A percentile compares a stretch with the other conserved stretches of the same genome.
Evolutionary conservation across 2,329 filamentous ascomycete species (phyloP).

Genomic region (Fusarium acutatum): DNA sequence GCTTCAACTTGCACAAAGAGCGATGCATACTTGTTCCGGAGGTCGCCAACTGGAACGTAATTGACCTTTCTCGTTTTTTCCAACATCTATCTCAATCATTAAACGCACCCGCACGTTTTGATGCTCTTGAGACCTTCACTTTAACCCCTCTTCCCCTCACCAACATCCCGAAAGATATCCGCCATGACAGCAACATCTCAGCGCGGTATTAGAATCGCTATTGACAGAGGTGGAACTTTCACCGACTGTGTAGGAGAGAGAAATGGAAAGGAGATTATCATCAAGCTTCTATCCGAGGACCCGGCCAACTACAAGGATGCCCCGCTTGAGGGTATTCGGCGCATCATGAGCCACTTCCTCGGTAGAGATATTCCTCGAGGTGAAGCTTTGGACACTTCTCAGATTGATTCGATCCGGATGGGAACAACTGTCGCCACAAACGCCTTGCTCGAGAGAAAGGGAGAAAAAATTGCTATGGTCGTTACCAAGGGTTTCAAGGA

Average conservation of each 20-base stretch:
- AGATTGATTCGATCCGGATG: slow-evolving; percentile 94
- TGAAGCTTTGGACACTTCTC: slow-evolving; percentile 78
- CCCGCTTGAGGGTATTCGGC: slow-evolving; percentile 88
- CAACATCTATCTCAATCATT: neutral
- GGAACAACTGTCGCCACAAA: slow-evolving; percentile 96
- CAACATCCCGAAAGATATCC: slow-evolving; percentile 3
- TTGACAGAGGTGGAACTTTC: slow-evolving; percentile 86
- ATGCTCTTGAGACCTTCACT: neutral
- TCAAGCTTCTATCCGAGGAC: slow-evolving; percentile 90
- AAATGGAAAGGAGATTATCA: slow-evolving; percentile 79
- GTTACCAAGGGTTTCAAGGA: slow-evolving; percentile 90
- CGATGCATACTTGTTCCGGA: slow-evolving; percentile 1
- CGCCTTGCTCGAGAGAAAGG: slow-evolving; percentile 87
- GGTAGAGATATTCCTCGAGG: slow-evolving; percentile 80
- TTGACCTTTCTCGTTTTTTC: neutral
- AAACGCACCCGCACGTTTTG: neutral
- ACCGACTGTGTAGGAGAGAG: slow-evolving; percentile 91
- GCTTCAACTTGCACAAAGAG: slow-evolving; percentile 10
- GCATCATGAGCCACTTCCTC: slow-evolving; percentile 82
- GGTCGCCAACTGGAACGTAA: neutral
- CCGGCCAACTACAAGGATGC: slow-evolving; percentile 91
- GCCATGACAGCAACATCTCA: slow-evolving; percentile 49
- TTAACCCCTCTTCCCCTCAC: slow-evolving; percentile 23
- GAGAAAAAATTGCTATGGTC: slow-evolving; percentile 86
- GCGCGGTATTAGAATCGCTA: slow-evolving; percentile 78